Percentiles rank a stretch among this genome's conserved stretches.
These are phyloP conservation scores for Cryomyces minteri DNA, from an alignment of 495 filamentous ascomycete species.

Conservation along the genomic window DNA sequence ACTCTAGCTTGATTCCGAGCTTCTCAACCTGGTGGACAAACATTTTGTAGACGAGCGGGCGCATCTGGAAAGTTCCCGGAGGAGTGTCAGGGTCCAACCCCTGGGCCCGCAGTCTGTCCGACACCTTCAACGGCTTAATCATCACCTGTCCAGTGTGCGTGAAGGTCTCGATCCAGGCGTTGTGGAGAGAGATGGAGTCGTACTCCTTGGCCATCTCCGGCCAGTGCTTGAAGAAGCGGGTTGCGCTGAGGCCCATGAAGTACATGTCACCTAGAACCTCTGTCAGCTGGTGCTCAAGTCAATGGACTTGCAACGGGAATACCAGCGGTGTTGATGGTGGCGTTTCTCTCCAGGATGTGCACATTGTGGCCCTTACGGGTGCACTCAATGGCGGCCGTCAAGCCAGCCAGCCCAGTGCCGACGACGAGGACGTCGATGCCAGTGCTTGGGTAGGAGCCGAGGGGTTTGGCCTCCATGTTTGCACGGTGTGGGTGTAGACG, in stretches of 20 bases:
- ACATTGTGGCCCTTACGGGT: conserved; percentile 45
- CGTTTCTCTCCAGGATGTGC: conserved; percentile 29
- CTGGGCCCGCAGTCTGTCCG: conserved; percentile 13
- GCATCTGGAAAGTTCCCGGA: conserved; percentile 23
- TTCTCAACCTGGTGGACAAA: conserved; percentile 30
- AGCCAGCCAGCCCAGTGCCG: conserved; percentile 41
- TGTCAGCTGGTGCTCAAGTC: background rate
- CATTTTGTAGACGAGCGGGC: conserved; percentile 36
- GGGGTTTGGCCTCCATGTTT: background rate
- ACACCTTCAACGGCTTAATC: conserved; percentile 10
- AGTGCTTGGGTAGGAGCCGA: conserved; percentile 12
- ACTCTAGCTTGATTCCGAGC: conserved; percentile 31
- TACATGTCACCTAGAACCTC: conserved; percentile 30
- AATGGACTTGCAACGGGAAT: too few relatives aligned
- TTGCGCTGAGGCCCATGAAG: conserved; percentile 28
- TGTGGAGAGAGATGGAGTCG: conserved; percentile 23
- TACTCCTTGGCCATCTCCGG: conserved; percentile 30
- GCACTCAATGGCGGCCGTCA: conserved; percentile 44
- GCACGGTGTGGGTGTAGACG: too few relatives aligned
- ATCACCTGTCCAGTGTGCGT: conserved; percentile 33
- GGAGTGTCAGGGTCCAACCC: conserved; percentile 22
- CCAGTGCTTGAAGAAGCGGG: conserved; percentile 35
- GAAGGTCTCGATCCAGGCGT: conserved; percentile 31
- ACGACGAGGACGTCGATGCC: conserved; percentile 45
- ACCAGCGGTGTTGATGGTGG: conserved; percentile 14